These are phyloP conservation scores for Monilinia fructigena DNA, from an alignment of 2,329 filamentous ascomycete genomes.

Conservation along the genomic window DNA sequence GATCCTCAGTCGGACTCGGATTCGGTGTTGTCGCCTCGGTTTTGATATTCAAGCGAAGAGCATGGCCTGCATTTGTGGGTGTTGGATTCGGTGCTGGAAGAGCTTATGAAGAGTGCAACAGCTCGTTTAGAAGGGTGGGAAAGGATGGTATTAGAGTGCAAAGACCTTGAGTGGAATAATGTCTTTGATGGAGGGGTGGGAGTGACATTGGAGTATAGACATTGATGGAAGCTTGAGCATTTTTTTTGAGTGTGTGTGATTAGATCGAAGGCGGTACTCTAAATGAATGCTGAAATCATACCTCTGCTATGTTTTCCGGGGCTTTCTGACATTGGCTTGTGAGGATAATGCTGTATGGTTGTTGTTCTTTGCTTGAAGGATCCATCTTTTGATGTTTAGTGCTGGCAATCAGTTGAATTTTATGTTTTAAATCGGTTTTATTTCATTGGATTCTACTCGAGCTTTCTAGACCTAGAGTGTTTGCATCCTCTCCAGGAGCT, in stretches of 20 bases:
- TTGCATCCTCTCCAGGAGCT: not conserved
- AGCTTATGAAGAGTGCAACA: conserved; percentile 97
- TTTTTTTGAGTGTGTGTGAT: conserved; percentile 29
- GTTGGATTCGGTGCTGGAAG: conserved; percentile 93
- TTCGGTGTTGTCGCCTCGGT: conserved; percentile 99
- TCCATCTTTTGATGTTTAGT: not conserved
- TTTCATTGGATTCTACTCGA: not conserved
- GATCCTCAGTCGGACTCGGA: conserved; percentile 89
- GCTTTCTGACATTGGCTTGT: not conserved
- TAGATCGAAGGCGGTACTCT: conserved; percentile 28
- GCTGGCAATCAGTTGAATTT: not conserved
- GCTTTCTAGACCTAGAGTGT: not conserved
- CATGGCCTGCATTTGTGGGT: conserved; percentile 95
- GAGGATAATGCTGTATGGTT: not conserved
- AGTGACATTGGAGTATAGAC: conserved; percentile 15
- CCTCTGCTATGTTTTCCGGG: not conserved
- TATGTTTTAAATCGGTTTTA: not conserved
- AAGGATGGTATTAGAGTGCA: conserved; percentile 38
- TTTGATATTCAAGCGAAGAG: conserved; percentile 94
- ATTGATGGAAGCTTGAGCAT: conserved; percentile 15
- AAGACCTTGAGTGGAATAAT: conserved; percentile 32
- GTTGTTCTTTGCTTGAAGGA: not conserved
- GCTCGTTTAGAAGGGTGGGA: conserved; percentile 38
- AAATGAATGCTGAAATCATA: conserved; percentile 1
- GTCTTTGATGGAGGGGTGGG: conserved; percentile 25